Evolutionary conservation across 352 stramenopile genomes (phyloP), one percentile per base, ranked within the genome.

Genomic region (Globisporangium okanoganense): DNA sequence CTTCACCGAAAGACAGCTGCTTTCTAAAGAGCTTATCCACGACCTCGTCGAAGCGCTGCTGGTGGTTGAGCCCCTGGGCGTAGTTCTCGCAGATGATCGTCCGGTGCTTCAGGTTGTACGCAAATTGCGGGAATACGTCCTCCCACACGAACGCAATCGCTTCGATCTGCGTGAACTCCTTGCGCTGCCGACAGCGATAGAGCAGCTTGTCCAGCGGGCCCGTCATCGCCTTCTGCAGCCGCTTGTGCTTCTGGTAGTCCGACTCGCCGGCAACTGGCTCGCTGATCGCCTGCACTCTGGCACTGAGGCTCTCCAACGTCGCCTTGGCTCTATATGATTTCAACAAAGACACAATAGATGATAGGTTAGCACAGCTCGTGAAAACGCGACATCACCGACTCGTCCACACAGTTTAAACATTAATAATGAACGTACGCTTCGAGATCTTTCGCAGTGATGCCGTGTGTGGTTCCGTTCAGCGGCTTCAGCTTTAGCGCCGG

Each of bases 21-120:
- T 60, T 36, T 3, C 31, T 36, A 45, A 69, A 67, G 29, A 86
- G 75, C 47, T 65, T 82, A 58, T 84, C 72, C n/a, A 82, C 60
- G 22, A 86, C 70, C 27, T 86, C 73, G 14, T 70, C 25, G 44
- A 86, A 88, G n/a, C 75, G 74, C 63, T 83, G 67, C 52, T 79
- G 67, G 33, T 64, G 55, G 62, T 85, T 88, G 0, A 86, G 61
- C 4, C 68, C 73, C 54, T 70, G 69, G 31, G 78, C 78, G 57
- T 83, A 83, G 62, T 85, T 65, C 57, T 85, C 77, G 40, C 63
- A 78, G 41, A 88, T 74, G 25, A 88, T 67, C 9, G 41, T 60
- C 49, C 64, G 71, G 55, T 88, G 77, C 41, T 75, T 81, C 5
- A 58, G 41, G 51, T 82, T 69, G 9, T 53, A 58, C 12, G 65